Base-by-base conservation (phyloP, 768 basidiomycete genomes). In the Russula vinacea region DNA sequence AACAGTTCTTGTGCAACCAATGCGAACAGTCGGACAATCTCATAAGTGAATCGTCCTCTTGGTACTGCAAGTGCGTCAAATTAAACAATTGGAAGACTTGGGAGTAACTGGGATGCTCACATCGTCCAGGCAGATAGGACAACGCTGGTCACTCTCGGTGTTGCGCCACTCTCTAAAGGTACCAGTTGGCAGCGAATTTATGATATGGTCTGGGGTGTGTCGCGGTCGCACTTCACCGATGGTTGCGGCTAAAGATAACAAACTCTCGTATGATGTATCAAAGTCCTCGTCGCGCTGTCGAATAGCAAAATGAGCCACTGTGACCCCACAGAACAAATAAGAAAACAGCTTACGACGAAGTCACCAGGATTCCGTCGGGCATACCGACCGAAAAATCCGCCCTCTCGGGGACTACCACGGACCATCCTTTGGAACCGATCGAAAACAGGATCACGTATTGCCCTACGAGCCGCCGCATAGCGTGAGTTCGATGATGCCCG, bases 41-140 rank as follows among this genome's bases (percentile, higher is more conserved):
- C 60, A 87, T 78, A 10, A 91, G 80, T 3, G 77, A 69, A 68
- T 92, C 90, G n/a, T 74, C 72, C 2, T 80, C 76, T 58, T 77
- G 75, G 67, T 92, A 93, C 90, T 92, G 59, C 6, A 53, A 65
- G 51, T n/a, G n/a, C 9, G 22, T 33, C 33, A 19, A 52, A 52
- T 62, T 50, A 68, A 33, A 49, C 3, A 70, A 6, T 29, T 47
- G 70, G 33, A 44, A 61, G 56, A 39, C 51, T n/a, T 58, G n/a
- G n/a, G 11, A 66, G 52, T 16, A 8, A 42, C 16, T 16, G 44
- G 60, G 6, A 17, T 1, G 80, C 88, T 58, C 70, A 90, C 90
- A 74, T 93, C 90, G 66, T 92, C 90, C 67, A 92, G 74, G 71
- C 91, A 93, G 58, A 93, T 92, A 2, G 91, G 90, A 73, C 91